Percentiles rank a stretch among this genome's conserved stretches.
Conservation (phyloP, 345 rosid genomes). For the Bretschneidera sinensis region DNA sequence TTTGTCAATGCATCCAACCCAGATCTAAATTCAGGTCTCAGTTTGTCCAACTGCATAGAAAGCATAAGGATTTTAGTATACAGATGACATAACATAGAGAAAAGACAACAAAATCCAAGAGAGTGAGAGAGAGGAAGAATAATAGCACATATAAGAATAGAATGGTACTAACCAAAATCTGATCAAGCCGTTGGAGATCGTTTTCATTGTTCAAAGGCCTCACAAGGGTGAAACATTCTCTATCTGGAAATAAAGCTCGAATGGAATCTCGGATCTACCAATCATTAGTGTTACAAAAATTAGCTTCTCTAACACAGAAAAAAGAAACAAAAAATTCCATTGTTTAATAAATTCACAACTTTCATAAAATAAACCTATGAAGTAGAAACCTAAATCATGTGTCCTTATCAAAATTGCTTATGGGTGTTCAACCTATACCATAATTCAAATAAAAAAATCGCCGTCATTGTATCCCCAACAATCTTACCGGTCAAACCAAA, state of each 20-base stretch:
- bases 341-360: too few species aligned
- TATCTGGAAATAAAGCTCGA: slow-evolving; percentile 87
- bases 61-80: neutral
- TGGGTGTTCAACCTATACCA: too few species aligned
- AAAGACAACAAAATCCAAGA: neutral
- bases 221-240: slow-evolving; percentile 90
- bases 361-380: neutral
- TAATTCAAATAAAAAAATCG: too few species aligned
- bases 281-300: slow-evolving; percentile 14
- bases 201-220: slow-evolving; percentile 85
- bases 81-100: neutral
- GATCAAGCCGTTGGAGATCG: slow-evolving; percentile 90
- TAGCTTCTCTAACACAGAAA: slow-evolving; percentile 15
- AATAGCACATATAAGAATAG: slow-evolving; percentile 1
- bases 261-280: slow-evolving; percentile 85
- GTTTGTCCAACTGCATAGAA: slow-evolving; percentile 55
- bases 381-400: neutral
- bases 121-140: neutral
- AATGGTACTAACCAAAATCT: slow-evolving; percentile 58
- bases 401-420: too few species aligned
- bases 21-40: slow-evolving; percentile 81
- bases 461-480: neutral
- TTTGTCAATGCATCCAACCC: slow-evolving; percentile 91
- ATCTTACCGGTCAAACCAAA: slow-evolving; percentile 1
- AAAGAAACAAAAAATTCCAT: neutral